A percentile compares a stretch with the other conserved stretches of the same genome.
Conservation (phyloP, 345 rosid species). For the Eucalyptus urophylla region DNA sequence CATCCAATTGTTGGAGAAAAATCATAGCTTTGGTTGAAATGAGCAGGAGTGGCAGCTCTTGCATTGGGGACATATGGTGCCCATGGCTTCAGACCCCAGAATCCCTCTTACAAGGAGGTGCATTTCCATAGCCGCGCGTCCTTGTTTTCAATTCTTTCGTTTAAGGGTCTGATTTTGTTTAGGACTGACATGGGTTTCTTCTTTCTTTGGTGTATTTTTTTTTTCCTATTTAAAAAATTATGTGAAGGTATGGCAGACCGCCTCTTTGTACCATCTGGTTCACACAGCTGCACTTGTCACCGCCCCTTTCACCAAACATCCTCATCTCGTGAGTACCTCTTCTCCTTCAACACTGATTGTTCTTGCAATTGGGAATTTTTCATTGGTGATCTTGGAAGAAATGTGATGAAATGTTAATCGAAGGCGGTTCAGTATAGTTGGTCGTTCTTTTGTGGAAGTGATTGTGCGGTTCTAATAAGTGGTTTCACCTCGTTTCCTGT, state of each 20-base stretch:
- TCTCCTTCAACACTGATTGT: not conserved
- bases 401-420: not conserved
- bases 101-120: slow-evolving; percentile 76
- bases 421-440: not conserved
- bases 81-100: slow-evolving; percentile 71
- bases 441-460: not conserved
- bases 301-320: slow-evolving; percentile 64
- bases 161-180: not conserved
- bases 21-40: not conserved
- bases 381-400: not conserved
- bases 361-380: not conserved
- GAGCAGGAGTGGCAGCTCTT: slow-evolving; percentile 71
- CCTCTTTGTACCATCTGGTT: slow-evolving; percentile 84
- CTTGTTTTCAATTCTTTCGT: not conserved
- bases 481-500: not conserved
- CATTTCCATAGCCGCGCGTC: not conserved
- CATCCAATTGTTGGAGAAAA: not conserved
- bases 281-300: slow-evolving; percentile 85
- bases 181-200: not conserved
- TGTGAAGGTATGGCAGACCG: slow-evolving; percentile 83
- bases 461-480: not conserved
- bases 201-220: not conserved
- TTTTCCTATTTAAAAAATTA: not conserved
- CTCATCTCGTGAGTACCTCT: slow-evolving; percentile 41
- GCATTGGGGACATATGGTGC: slow-evolving; percentile 90